Evolutionary conservation across 768 basidiomycete genomes (phyloP), one percentile per base, ranked within the genome.

Genomic region (Sistotremastrum suecicum): DNA sequence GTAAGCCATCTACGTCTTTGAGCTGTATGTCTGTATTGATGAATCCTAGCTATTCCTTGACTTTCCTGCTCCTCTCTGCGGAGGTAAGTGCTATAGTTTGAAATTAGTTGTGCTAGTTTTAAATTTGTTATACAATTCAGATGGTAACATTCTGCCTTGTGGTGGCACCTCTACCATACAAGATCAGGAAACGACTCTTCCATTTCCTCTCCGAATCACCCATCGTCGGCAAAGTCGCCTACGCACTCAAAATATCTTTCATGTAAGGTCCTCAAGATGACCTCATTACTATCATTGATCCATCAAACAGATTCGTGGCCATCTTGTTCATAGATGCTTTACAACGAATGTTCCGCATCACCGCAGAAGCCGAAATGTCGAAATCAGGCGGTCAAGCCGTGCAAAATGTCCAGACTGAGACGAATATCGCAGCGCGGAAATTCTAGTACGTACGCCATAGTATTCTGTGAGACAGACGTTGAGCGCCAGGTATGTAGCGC

Each of bases 221-320:
- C 46, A 59, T 81, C 48, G 66, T 91, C 45, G 88, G 85, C 12
- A 92, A 91, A 55, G 53, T 94, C 48, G 86, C 89, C 5, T 95
- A 95, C 59, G 90, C 69, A 20, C 71, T 95, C 56, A 94, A 94
- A 62, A 94, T 95, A 49, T 81, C 87, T 6, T 95, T 94, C 70
- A 91, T 95, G 85, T 86, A 47, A 39, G 76, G 62, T 43, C 41
- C 56, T 61, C 47, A 54, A 20, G 20, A 20, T 20, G 20, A 20
- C 20, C 39, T 46, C 50, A 35, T 45, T 37, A n/a, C 28, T 41
- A 48, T 9, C 34, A 40, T 5, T 31, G 7, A 39, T 44, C 35
- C 31, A n/a, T 37, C n/a, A n/a, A n/a, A 1, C 44, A 81, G 85
- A 51, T 91, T 92, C 56, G 78, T 95, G 1, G 85, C 67, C 1